Percentiles rank a stretch among this genome's conserved stretches.
These are phyloP conservation scores for Lecanoromycetidae sp. DNA, from an alignment of 2,329 filamentous ascomycete genomes.

Conservation along the genomic window DNA sequence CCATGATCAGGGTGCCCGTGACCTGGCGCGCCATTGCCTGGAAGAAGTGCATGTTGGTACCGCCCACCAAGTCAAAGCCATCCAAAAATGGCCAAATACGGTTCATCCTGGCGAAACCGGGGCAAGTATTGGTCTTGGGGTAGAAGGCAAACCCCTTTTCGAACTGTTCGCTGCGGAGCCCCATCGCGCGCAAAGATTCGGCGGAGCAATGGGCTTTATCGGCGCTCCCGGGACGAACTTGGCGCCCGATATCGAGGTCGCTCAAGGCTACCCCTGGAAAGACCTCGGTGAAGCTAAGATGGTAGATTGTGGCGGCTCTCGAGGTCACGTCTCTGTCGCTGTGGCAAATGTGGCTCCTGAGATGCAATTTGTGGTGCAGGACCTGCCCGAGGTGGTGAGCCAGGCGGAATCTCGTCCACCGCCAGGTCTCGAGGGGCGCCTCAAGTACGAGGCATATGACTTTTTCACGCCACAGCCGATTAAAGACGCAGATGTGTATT, in stretches of 20 bases:
- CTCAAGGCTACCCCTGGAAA: neutral
- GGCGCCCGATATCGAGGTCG: neutral
- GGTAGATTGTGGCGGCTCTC: slow-evolving; percentile 16
- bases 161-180: no score
- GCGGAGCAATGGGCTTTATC: no score
- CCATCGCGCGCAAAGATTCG: no score
- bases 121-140: no score
- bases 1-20: no score
- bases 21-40: no score
- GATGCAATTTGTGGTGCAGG: slow-evolving; percentile 16
- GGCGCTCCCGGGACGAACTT: no score
- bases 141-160: no score
- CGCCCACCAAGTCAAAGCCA: no score
- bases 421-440: neutral
- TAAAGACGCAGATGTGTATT: slow-evolving; percentile 45
- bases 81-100: no score
- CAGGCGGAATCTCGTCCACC: neutral
- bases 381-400: slow-evolving; percentile 4
- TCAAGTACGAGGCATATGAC: neutral
- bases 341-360: slow-evolving; percentile 9
- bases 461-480: slow-evolving; percentile 37
- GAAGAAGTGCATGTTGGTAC: no score
- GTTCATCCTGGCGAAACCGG: no score
- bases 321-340: slow-evolving; percentile 6
- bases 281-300: neutral